Evolutionary conservation across 345 rosid species (phyloP).

Genomic region (Syzygium jambos): DNA sequence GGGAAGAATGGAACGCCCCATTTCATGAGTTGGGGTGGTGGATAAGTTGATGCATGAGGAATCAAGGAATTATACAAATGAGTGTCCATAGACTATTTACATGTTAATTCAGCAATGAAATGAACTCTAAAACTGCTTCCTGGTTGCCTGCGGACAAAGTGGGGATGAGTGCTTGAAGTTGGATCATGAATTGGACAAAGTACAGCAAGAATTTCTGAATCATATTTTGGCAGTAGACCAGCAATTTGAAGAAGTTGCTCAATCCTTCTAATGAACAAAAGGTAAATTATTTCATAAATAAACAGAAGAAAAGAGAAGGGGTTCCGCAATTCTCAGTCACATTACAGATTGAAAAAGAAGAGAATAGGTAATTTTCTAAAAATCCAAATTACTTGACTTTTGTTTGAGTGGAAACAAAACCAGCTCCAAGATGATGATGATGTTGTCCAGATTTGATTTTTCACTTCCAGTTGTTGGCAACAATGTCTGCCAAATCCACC

Average conservation of each 20-base stretch:
- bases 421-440: background rate
- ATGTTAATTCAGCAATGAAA: background rate
- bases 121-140: background rate
- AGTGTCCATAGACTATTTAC: background rate
- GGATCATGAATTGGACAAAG: background rate
- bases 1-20: background rate
- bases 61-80: background rate
- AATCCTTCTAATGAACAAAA: background rate
- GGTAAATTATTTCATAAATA: constrained; percentile 3
- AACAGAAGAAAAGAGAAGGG: background rate
- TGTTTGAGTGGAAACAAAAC: background rate
- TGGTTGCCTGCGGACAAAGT: background rate
- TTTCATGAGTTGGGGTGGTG: background rate
- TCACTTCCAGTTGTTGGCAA: constrained; percentile 85
- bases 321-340: constrained; percentile 1
- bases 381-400: background rate
- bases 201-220: background rate
- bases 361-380: background rate
- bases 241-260: background rate
- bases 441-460: background rate
- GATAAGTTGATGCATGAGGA: background rate
- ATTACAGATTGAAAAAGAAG: constrained; percentile 17
- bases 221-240: background rate
- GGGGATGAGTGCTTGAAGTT: background rate
- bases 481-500: constrained; percentile 90